Base-by-base conservation (phyloP, 2,329 filamentous ascomycete species). In the Clarireedia hainanense region DNA sequence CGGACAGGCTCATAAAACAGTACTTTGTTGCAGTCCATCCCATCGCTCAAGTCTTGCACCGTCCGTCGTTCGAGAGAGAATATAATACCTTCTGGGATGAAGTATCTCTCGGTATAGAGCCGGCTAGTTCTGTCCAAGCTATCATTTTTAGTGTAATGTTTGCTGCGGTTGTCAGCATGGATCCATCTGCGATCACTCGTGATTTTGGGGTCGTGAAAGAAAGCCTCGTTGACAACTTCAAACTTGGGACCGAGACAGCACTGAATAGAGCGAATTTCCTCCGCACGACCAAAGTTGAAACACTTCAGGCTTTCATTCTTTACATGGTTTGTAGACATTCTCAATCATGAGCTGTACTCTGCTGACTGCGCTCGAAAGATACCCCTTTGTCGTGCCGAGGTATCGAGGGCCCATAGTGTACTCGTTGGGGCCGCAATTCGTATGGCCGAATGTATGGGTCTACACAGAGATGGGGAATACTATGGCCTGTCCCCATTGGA, bases 371-470 rank as follows among this genome's bases (percentile, higher is more conserved):
- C 46, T 24, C 15, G 30, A 27, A 39, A 87, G 79, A 83, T 89
- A 56, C 84, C 87, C 0, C 76, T 91, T 14, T 89, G 87, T 62
- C 77, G 87, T 54, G 79, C 79, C 20, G 85, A 90, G 69, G 77
- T 91, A 3, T 90, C 87, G 6, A 76, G 87, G 59, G 81, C 84
- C 4, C 87, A 91, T 69, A 88, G 85, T 4, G 84, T 86, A 4
- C 75, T 90, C 1, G 80, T 88, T 4, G 86, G 85, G 2, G 83
- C 85, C 14, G 86, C 85, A 4, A 84, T 90, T 43, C 78, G 87
- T 15, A 80, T 90, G 67, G 87, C 85, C 6, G 85, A 90, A 71
- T 89, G 86, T 64, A 89, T 90, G 84, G 85, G 86, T 2, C 72
- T 91, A 17, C 85, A 91, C 66, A 79, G 85, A 7, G 87, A 91